phyloP scores from a whole-genome alignment of 164 flowering plant species.

The Piper betle region DNA sequence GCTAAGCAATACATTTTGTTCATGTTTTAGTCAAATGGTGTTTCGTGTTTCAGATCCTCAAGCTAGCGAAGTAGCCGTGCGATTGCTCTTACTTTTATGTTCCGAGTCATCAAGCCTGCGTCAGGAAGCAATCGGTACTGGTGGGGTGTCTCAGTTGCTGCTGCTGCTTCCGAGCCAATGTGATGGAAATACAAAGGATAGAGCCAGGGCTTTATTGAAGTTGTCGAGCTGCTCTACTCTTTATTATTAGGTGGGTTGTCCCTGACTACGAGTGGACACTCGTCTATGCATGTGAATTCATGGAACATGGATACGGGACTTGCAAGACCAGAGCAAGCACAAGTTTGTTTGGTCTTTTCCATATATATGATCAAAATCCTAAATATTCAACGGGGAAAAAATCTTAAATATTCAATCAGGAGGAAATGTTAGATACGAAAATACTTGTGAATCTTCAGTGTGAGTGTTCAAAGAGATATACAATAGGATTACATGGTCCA shows the following conservation, averaged over 20 bases:
- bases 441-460: too few relatives aligned
- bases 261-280: not conserved
- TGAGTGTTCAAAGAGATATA: too few relatives aligned
- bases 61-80: conserved; percentile 51
- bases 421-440: too few relatives aligned
- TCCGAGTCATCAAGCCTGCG: conserved; percentile 19
- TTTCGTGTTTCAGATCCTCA: conserved; percentile 45
- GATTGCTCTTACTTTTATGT: conserved; percentile 31
- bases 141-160: conserved; percentile 50
- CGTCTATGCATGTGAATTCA: too few relatives aligned
- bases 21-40: conserved; percentile 44
- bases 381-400: too few relatives aligned
- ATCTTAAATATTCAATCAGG: too few relatives aligned
- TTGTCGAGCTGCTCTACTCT: conserved; percentile 27
- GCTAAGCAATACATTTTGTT: conserved; percentile 23
- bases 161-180: conserved; percentile 66
- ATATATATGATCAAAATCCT: too few relatives aligned
- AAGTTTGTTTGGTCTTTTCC: too few relatives aligned
- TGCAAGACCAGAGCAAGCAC: too few relatives aligned
- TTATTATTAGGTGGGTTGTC: not conserved
- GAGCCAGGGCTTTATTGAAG: conserved; percentile 59
- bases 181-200: conserved; percentile 32
- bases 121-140: conserved; percentile 37
- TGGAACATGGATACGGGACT: too few relatives aligned
- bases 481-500: too few relatives aligned